Conservation (phyloP, 495 filamentous ascomycete genomes). For the Podospora pseudoanserina region DNA sequence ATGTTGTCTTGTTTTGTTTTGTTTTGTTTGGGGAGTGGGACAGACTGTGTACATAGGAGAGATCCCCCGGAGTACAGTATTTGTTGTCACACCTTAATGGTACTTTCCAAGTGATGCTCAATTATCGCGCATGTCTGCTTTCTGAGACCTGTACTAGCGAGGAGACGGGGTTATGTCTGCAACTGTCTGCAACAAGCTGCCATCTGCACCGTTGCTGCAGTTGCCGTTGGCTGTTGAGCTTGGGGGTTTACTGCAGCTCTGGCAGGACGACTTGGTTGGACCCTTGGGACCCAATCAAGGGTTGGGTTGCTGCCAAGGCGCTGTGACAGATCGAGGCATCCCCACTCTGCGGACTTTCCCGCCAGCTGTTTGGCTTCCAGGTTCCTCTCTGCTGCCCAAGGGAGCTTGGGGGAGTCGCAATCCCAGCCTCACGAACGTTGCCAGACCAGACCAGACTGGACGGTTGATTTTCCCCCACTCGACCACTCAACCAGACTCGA, state of each 20-base stretch:
- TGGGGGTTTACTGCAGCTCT: not conserved
- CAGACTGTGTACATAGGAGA: not conserved
- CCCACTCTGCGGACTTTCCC: conserved; percentile 19
- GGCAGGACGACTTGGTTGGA: conserved; percentile 13
- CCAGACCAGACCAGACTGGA: not conserved
- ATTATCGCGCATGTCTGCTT: not conserved
- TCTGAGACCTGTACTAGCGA: too few species aligned
- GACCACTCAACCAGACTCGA: too few species aligned
- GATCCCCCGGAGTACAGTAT: not conserved
- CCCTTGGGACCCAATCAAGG: conserved; percentile 13
- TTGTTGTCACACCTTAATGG: not conserved
- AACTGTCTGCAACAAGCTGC: not conserved
- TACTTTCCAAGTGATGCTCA: not conserved
- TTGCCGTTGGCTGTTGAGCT: conserved; percentile 18
- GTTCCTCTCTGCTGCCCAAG: conserved; percentile 10
- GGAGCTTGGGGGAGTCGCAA: conserved; percentile 22
- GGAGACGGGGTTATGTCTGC: not conserved
- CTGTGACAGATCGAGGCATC: not conserved
- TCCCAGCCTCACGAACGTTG: conserved; percentile 23
- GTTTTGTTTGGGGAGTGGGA: not conserved
- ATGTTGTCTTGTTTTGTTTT: not conserved
- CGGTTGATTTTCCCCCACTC: conserved; percentile 5
- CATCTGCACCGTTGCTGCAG: conserved; percentile 9
- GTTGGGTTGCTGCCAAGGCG: conserved; percentile 14
- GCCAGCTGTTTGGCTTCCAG: conserved; percentile 14